Percentiles rank a stretch among this genome's conserved stretches.
Evolutionary conservation across 805 yeast genomes (phyloP).

Genomic region (Metschnikowia gelsemii): DNA sequence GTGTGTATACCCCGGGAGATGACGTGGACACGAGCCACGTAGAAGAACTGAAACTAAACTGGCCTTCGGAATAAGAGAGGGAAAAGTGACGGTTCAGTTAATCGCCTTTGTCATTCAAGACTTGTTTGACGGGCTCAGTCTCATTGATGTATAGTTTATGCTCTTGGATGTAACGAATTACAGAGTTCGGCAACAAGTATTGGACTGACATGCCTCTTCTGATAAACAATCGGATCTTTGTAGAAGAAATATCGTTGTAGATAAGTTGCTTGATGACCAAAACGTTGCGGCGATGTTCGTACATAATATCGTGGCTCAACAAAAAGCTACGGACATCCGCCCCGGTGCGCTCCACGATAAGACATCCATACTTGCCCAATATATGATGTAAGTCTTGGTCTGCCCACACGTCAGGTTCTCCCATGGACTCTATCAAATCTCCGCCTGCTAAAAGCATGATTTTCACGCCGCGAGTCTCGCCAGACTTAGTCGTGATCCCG

Average conservation of each 20-base stretch:
- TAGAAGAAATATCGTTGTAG: conserved; percentile 93
- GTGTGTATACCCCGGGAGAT: no score
- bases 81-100: conserved; percentile 4
- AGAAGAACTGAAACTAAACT: neutral
- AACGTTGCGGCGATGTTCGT: conserved; percentile 90
- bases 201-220: conserved; percentile 97
- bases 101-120: conserved; percentile 42
- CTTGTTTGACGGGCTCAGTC: conserved; percentile 93
- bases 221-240: conserved; percentile 88
- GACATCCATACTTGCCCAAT: conserved; percentile 92
- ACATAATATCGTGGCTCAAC: conserved; percentile 94
- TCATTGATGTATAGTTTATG: conserved; percentile 82
- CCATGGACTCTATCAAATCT: conserved; percentile 96
- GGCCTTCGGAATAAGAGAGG: neutral
- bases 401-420: conserved; percentile 99
- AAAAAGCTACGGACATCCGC: conserved; percentile 91
- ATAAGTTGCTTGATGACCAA: conserved; percentile 93
- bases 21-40: no score
- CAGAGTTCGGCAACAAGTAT: conserved; percentile 88
- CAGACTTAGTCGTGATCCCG: conserved; percentile 65
- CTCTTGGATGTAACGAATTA: conserved; percentile 91
- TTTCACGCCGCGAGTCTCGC: conserved; percentile 76
- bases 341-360: conserved; percentile 96
- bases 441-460: conserved; percentile 98
- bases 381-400: conserved; percentile 94